Evolutionary conservation across 129 eudicot species (phyloP), one percentile per base, ranked within the genome.

Genomic region (Pittosporum tobira): DNA sequence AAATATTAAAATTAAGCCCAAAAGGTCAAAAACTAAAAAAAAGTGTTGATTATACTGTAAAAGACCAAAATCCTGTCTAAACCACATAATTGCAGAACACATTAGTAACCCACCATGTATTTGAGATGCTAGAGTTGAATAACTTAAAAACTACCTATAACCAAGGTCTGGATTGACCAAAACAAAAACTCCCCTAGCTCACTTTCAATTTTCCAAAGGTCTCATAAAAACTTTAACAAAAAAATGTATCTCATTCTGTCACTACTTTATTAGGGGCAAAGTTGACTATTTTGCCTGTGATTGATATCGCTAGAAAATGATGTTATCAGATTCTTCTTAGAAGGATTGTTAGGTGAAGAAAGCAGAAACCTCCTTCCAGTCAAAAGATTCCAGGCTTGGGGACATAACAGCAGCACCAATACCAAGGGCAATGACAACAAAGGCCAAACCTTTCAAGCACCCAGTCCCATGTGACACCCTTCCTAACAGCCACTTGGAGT

Each of bases 341-440:
- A 65, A 38, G 44, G 66, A 68, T 25, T 48, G 65, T 49, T 51
- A 62, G 62, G 57, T 65, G 55, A 80, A 67, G 59, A 68, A 13
- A 30, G 37, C 71, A 4, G 79, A 61, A 11, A 72, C 16, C 51
- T 77, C 70, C 14, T 72, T 56, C 79, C 66, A 72, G 50, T 72
- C 79, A 5, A 42, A 76, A 4, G 57, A 54, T 27, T 76, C 79
- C 1, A 65, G 1, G 68, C 57, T 69, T 7, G 76, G 75, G 18
- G 74, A 65, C 64, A 76, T 20, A 23, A 76, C 58, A 34, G 77
- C 79, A 48, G 73, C 71, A 21, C 77, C 87, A 13, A 69, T 71
- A 48, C 65, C 83, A 5, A 73, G 5, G 5, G 56, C 78, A 18
- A 63, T 66, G 47, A 59, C 28, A 38, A 57, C 46, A 18, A 71